A percentile compares a stretch with the other conserved stretches of the same genome.
Conservation (phyloP, 2,329 filamentous ascomycete genomes). For the Pseudogymnoascus sp. region DNA sequence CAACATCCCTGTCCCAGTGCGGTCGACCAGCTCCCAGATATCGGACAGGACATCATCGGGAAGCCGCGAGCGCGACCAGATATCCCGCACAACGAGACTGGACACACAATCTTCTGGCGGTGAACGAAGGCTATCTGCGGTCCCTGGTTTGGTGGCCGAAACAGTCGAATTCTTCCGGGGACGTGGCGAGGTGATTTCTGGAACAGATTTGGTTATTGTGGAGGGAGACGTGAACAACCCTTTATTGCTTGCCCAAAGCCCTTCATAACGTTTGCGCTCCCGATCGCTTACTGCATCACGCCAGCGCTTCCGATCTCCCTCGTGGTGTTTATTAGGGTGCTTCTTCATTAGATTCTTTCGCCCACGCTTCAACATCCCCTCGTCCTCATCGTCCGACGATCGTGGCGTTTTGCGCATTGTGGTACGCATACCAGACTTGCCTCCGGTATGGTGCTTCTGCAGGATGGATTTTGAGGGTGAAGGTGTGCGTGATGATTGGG, state of each 20-base stretch:
- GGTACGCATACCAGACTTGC: constrained; percentile 47
- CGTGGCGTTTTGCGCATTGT: constrained; percentile 52
- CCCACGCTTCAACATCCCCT: constrained; percentile 18
- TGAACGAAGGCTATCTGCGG: constrained; percentile 20
- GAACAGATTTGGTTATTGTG: constrained; percentile 13
- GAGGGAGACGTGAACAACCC: constrained; percentile 35
- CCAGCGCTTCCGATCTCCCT: constrained; percentile 68
- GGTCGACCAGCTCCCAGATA: constrained; percentile 69
- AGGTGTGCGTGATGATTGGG: constrained; percentile 28
- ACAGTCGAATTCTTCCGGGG: background rate
- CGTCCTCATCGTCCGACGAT: background rate
- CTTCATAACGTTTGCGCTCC: constrained; percentile 74
- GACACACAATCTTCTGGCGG: constrained; percentile 43
- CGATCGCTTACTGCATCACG: constrained; percentile 62
- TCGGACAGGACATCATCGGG: constrained; percentile 60
- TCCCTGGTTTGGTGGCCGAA: background rate
- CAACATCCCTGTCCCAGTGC: constrained; percentile 44
- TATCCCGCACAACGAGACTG: constrained; percentile 61
- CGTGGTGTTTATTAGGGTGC: constrained; percentile 64
- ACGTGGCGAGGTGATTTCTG: background rate
- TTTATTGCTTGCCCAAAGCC: constrained; percentile 74
- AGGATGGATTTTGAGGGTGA: constrained; percentile 31
- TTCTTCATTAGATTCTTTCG: constrained; percentile 47
- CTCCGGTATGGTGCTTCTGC: background rate
- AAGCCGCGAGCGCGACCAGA: constrained; percentile 66